These are phyloP conservation scores for Kitagawia praeruptora DNA, from an alignment of 129 eudicot species.

Conservation along the genomic window DNA sequence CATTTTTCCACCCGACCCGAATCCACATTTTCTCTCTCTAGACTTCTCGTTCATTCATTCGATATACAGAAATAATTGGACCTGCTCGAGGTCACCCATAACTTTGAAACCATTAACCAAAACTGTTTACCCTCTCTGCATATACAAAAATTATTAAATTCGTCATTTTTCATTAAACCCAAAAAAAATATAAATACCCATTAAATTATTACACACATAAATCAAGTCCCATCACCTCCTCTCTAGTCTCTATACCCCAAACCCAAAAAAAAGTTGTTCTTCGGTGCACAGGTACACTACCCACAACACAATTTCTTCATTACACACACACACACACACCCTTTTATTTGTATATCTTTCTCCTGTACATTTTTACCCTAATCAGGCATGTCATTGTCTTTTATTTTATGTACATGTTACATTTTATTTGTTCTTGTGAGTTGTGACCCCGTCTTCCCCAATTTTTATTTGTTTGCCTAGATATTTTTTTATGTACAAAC, in stretches of 20 bases:
- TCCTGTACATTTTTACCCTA: slow-evolving; percentile 16
- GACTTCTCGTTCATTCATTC: slow-evolving; percentile 22
- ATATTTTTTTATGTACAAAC: neutral
- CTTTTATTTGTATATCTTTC: neutral
- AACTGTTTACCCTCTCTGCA: slow-evolving; percentile 29
- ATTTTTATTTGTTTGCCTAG: slow-evolving; percentile 3
- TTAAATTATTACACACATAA: neutral
- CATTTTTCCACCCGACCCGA: neutral
- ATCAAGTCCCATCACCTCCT: slow-evolving; percentile 21
- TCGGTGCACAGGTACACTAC: slow-evolving; percentile 49
- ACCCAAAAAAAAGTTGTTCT: slow-evolving; percentile 34
- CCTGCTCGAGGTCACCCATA: slow-evolving; percentile 61
- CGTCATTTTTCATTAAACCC: too few species aligned
- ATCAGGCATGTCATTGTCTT: neutral
- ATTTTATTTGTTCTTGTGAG: slow-evolving; percentile 41
- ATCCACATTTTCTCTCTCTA: neutral
- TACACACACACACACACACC: neutral
- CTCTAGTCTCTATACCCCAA: slow-evolving; percentile 17
- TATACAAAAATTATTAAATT: neutral
- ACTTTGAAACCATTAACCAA: slow-evolving; percentile 8
- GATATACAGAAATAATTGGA: slow-evolving; percentile 33
- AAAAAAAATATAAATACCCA: neutral
- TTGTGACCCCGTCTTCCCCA: slow-evolving; percentile 39
- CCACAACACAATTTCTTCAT: slow-evolving; percentile 22
- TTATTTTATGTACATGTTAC: slow-evolving; percentile 5